These are phyloP conservation scores for Kodamaea hsintzibuensis DNA, from an alignment of 805 yeast species.

Conservation along the genomic window DNA sequence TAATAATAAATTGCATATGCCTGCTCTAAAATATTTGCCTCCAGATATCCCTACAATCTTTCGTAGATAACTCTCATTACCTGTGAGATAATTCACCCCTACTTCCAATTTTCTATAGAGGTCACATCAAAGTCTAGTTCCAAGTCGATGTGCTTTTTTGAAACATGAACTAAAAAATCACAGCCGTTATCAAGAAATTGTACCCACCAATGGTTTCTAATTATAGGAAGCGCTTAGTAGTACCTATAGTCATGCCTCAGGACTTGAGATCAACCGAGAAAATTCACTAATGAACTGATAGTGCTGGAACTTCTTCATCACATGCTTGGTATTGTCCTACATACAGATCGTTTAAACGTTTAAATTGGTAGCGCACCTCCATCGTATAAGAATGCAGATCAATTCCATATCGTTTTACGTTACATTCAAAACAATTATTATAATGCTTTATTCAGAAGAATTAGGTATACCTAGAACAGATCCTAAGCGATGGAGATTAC, in stretches of 20 bases:
- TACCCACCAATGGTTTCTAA: background rate
- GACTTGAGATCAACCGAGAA: too few relatives aligned
- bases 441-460: constrained; percentile 62
- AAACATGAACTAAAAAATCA: too few relatives aligned
- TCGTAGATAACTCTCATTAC: too few relatives aligned
- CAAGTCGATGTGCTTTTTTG: too few relatives aligned
- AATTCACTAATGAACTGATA: background rate
- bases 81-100: too few relatives aligned
- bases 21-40: too few relatives aligned
- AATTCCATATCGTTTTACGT: background rate
- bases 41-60: too few relatives aligned
- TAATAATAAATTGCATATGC: too few relatives aligned
- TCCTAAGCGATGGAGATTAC: constrained; percentile 69
- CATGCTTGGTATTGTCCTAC: background rate
- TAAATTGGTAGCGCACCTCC: background rate
- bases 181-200: background rate
- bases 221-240: too few relatives aligned
- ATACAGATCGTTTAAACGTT: background rate
- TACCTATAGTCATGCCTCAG: background rate
- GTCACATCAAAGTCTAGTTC: too few relatives aligned
- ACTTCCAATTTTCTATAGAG: too few relatives aligned
- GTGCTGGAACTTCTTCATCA: background rate
- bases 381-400: background rate
- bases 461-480: constrained; percentile 72
- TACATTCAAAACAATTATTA: background rate